Evolutionary conservation across 106 monocot species (phyloP), one percentile per base, ranked within the genome.

Genomic region (Dendrobium officinale): DNA sequence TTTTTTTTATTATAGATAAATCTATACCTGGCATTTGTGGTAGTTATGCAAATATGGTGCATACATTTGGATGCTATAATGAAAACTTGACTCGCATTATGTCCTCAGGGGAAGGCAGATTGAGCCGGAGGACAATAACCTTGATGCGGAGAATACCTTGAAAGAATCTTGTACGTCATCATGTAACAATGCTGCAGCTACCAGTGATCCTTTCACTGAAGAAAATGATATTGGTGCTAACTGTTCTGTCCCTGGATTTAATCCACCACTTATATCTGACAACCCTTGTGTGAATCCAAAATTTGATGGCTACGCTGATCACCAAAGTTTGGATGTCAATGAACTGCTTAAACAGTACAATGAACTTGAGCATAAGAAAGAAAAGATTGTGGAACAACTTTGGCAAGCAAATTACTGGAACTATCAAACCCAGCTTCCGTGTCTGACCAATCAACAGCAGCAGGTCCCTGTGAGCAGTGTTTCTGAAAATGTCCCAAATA

Each of bases 321-420:
- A 88, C 33, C 80, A 85, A 77, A 80, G 3, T 37, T 33, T 6
- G 18, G 85, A 87, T 19, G 89, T 86, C 81, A 78, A 80, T 56
- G 75, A 89, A 55, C 74, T 94, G 79, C 55, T 89, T 22, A 85
- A 75, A 67, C 86, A 86, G 43, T 94, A 90, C 59, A 86, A 94
- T 86, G 89, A 91, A 82, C 83, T 94, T 58, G 91, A 94, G 79
- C 88, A 88, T 37, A 81, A 85, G 81, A 91, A 82, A 67, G 87
- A 88, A 68, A 88, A 77, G 20, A 45, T 94, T 77, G 75, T 85
- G 18, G 81, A 88, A 83, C 91, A 88, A 77, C 89, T 94, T 84
- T 79, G 88, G 42, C 82, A 85, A 77, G 67, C 79, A 67, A 82
- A 82, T 85, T 86, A 82, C 78, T 87, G 81, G 84, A 90, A 88